Base-by-base conservation (phyloP, 2,329 filamentous ascomycete genomes). In the Trichoderma koningii region DNA sequence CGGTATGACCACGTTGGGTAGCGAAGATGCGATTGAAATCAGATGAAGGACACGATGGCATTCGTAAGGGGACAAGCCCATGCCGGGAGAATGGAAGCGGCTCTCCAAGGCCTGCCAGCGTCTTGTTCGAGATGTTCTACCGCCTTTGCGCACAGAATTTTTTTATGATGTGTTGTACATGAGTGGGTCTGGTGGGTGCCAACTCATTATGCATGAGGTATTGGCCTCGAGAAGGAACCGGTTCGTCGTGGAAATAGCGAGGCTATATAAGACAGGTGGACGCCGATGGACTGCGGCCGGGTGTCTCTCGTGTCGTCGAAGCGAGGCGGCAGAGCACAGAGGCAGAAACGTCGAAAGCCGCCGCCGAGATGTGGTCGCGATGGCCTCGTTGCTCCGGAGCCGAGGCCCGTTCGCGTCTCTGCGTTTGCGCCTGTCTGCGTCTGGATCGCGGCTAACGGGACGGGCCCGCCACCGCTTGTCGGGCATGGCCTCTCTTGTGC, bases 131-230 rank as follows among this genome's bases (percentile, higher is more conserved):
- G 30, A 26, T 34, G 30, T 45, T 38, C 52, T 51, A 55, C 47
- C 47, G 48, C 55, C 63, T 53, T 55, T 52, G 26, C 52, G 52
- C 61, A 55, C 42, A 59, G 53, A 60, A 42, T 53, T 47, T 61
- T 62, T 53, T 60, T 60, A 62, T 66, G 65, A 66, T 60, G 65
- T 60, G 65, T 64, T 64, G 65, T 64, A 64, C 60, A 64, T 64
- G 65, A 51, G 56, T 61, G 65, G 65, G 60, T 60, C 65, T 53
- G 23, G 47, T 44, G 53, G 42, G 47, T 66, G 65, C 48, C 65
- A 66, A 59, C 60, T 66, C 65, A 66, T 66, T 66, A 61, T 66
- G 65, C 65, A 66, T 62, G 50, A 62, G 41, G 41, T 66, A 66
- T 59, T 64, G 41, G 61, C 44, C 61, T 57, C 42, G 10, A 66